Base-by-base conservation (phyloP, 306 rosid genomes). In the Pyrus pyrifolia region DNA sequence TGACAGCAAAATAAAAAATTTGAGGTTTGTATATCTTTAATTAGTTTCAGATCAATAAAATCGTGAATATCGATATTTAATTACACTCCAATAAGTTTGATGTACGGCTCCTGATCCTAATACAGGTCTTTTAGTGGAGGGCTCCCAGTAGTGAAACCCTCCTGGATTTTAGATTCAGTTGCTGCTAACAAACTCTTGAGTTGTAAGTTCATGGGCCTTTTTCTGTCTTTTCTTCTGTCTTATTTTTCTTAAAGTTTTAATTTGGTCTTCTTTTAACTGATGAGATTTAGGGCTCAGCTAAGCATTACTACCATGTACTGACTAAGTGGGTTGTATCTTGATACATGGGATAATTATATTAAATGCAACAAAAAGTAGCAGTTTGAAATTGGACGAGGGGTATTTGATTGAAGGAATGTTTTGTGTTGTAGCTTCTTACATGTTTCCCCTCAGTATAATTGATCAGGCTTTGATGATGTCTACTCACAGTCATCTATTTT, bases 131-230 rank as follows among this genome's bases (percentile, higher is more conserved):
- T 94, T 85, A 94, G 97, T 33, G 85, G 90, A 63, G 98, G 97
- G 59, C 88, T 94, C 35, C 98, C 97, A 1, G 90, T 94, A n/a
- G 97, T 94, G 68, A 94, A 92, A 82, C 98, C 98, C 62, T 68
- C 86, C 40, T 94, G 97, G 98, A 81, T 94, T 81, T 87, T 90
- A 74, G 96, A 94, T 76, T 94, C 98, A 10, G 85, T 92, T 82
- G 87, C 93, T 59, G 88, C 96, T 42, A 85, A 86, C 76, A 89
- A 84, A 76, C 97, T 92, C 62, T 86, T 94, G 83, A 90, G 88
- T 76, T 92, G 98, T 94, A 91, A 85, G 96, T 78, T 74, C 18
- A 63, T 70, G 58, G 76, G 29, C 51, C 72, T 62, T 5, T 27
- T 25, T 61, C 3, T 58, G 29, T 58, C 19, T 51, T 51, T 60